These are phyloP conservation scores for Dictyostelium purpureum DNA, from an alignment of 78 protist genomes.

Conservation along the genomic window DNA sequence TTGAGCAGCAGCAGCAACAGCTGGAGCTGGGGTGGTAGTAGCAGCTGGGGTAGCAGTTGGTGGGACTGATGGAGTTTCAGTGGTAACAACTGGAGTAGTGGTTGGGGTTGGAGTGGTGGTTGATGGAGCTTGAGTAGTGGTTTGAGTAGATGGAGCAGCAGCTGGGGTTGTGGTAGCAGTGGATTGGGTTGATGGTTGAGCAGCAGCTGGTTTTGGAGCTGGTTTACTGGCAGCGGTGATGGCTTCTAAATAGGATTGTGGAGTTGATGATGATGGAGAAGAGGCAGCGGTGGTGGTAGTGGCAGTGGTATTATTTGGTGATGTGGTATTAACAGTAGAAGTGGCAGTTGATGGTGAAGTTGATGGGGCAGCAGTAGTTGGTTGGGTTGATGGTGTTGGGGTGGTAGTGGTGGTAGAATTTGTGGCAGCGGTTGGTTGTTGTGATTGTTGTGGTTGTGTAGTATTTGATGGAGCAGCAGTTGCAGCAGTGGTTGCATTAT, in stretches of 20 bases:
- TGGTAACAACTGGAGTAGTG: background rate
- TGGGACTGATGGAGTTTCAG: background rate
- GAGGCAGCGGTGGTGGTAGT: conserved; percentile 10
- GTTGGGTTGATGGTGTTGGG: background rate
- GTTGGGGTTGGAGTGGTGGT: background rate
- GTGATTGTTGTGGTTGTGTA: background rate
- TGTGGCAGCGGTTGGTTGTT: background rate
- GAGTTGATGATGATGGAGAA: background rate
- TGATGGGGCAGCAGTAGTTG: background rate
- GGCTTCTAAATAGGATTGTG: background rate
- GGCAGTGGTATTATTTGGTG: background rate
- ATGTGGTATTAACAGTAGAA: background rate
- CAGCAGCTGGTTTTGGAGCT: conserved; percentile 29
- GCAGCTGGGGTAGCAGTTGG: background rate
- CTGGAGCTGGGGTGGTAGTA: background rate
- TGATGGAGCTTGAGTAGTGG: background rate
- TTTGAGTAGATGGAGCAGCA: background rate
- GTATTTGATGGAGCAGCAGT: background rate
- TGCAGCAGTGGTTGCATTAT: background rate
- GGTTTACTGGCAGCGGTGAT: conserved; percentile 23
- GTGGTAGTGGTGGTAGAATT: background rate
- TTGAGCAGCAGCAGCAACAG: background rate
- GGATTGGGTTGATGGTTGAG: background rate
- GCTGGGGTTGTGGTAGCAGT: background rate
- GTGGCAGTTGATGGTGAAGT: background rate